These are phyloP conservation scores for Erigeron canadensis DNA, from an alignment of 129 eudicot genomes.

Conservation along the genomic window DNA sequence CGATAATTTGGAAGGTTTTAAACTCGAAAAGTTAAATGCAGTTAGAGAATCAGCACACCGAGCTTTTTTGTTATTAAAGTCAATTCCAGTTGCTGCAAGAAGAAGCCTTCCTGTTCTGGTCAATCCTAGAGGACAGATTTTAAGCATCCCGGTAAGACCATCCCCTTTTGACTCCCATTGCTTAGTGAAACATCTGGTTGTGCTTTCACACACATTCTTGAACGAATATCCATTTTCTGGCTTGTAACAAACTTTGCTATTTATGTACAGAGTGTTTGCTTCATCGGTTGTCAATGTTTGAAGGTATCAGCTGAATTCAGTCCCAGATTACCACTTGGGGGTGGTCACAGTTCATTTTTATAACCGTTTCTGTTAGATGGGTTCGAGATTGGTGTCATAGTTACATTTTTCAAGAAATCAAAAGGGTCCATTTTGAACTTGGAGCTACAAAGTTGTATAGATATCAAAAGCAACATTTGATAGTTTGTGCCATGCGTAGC, in stretches of 20 bases:
- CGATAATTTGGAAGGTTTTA: slow-evolving; percentile 30
- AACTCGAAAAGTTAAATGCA: slow-evolving; percentile 1
- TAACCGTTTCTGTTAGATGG: slow-evolving; percentile 27
- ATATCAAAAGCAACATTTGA: no score
- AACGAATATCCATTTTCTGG: not conserved
- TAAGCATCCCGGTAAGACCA: slow-evolving; percentile 89
- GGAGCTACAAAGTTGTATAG: no score
- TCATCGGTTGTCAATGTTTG: slow-evolving; percentile 59
- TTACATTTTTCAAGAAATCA: no score
- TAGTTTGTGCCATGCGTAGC: no score
- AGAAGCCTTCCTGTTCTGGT: slow-evolving; percentile 85
- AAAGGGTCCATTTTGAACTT: no score
- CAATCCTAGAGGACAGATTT: slow-evolving; percentile 43
- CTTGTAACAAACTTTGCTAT: not conserved
- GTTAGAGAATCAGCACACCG: slow-evolving; percentile 41
- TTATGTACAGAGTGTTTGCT: slow-evolving; percentile 53
- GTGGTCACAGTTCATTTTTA: slow-evolving; percentile 65
- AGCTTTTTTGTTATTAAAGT: slow-evolving; percentile 54
- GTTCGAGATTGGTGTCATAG: not conserved
- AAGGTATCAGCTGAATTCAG: slow-evolving; percentile 49
- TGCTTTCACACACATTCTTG: not conserved
- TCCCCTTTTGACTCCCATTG: no score
- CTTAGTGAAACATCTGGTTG: no score
- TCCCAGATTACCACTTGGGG: slow-evolving; percentile 80
- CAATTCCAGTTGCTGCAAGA: slow-evolving; percentile 87